A percentile compares a stretch with the other conserved stretches of the same genome.
Evolutionary conservation across 2,329 filamentous ascomycete species (phyloP).

Genomic region (Pseudocercospora vitis): DNA sequence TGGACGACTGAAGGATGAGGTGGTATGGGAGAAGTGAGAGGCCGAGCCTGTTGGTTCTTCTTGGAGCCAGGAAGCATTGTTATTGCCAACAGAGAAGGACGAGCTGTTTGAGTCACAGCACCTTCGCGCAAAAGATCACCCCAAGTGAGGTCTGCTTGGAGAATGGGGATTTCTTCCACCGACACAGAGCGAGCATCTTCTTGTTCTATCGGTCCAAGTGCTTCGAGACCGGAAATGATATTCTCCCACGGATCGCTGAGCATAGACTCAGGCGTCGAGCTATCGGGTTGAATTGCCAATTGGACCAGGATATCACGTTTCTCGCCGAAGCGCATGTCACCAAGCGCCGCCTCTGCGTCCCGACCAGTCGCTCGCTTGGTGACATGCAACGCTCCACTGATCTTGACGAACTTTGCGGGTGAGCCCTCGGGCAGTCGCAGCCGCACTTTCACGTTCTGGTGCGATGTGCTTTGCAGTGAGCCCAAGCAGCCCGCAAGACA

Average conservation of each 20-base stretch:
- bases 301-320: slow-evolving; percentile 94
- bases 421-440: slow-evolving; percentile 92
- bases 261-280: slow-evolving; percentile 73
- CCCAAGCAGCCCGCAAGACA: slow-evolving; percentile 92
- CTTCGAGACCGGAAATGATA: slow-evolving; percentile 92
- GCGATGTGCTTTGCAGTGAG: slow-evolving; percentile 88
- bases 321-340: slow-evolving; percentile 91
- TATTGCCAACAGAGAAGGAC: slow-evolving; percentile 88
- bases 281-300: slow-evolving; percentile 87
- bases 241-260: slow-evolving; percentile 97
- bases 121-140: slow-evolving; percentile 91
- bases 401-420: slow-evolving; percentile 97
- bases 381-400: slow-evolving; percentile 91
- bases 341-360: slow-evolving; percentile 88
- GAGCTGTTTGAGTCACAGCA: slow-evolving; percentile 77
- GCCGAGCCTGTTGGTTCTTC: slow-evolving; percentile 36
- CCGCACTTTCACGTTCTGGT: slow-evolving; percentile 96
- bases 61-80: slow-evolving; percentile 77
- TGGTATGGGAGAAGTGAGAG: slow-evolving; percentile 75
- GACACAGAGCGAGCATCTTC: slow-evolving; percentile 81
- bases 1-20: slow-evolving; percentile 95
- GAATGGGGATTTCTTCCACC: slow-evolving; percentile 90
- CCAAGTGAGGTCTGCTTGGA: slow-evolving; percentile 92
- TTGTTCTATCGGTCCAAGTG: slow-evolving; percentile 79
- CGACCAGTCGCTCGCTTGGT: slow-evolving; percentile 93